Base-by-base conservation (phyloP, 768 basidiomycete species). In the Auricularia heimuer region DNA sequence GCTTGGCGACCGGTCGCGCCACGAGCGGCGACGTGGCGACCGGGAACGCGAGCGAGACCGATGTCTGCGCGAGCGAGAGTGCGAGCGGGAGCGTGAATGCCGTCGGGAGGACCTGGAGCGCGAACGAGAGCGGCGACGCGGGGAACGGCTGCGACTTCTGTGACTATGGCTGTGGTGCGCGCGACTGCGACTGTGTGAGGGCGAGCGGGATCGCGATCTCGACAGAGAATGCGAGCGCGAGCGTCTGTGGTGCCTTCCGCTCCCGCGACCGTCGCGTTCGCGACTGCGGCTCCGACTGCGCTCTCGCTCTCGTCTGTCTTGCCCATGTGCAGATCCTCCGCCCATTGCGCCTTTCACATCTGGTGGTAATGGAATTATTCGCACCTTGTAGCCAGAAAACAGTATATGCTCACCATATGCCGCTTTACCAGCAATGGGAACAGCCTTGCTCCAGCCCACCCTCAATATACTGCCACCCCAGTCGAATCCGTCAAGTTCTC, bases 361-460 rank as follows among this genome's bases (percentile, higher is more conserved):
- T 56, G 29, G 60, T 29, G 10, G 35, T 2, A 45, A 67, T 36
- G 4, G 10, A 3, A 0, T 4, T 2, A 39, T 4, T 47, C 18
- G 39, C 29, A 29, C 29, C 29, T 29, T 29, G 29, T n/a, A 64
- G 7, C 14, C 3, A 24, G 34, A 39, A n/a, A 8, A 34, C 51
- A 37, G 37, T 16, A 33, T 62, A 3, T 4, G 70, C 78, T 70
- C 66, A 97, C 96, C 85, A 78, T 92, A 98, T 87, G 81, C 67
- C 7, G 81, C 73, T 73, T 87, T 89, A 1, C 82, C 77, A 36
- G 89, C 92, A 56, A 97, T 78, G 16, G 94, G 90, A 4, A 98
- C 91, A 1, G 95, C 92, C 76, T 98, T 98, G 72, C 96, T 96
- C 95, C 96, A 99, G 14, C 94, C 94, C 4, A 95, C 92, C 14